A percentile compares a stretch with the other conserved stretches of the same genome.
phyloP scores from a whole-genome alignment of 176 grass and related monocot genomes.

The Panicum miliaceum region DNA sequence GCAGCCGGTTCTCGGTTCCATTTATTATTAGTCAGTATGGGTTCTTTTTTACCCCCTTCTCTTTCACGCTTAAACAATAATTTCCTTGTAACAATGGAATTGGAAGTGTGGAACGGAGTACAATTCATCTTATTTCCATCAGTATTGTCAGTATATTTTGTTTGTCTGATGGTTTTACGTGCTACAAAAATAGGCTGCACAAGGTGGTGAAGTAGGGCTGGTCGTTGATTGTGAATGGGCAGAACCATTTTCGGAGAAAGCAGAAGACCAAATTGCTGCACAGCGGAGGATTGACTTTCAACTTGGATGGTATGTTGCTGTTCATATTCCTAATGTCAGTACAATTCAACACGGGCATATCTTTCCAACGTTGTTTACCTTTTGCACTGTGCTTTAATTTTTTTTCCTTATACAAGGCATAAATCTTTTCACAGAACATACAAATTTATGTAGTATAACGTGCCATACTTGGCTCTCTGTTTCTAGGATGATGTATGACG shows the following conservation, averaged over 20 bases:
- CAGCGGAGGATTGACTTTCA: slow-evolving; percentile 88
- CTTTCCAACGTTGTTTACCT: background rate
- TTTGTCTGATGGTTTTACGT: slow-evolving; percentile 48
- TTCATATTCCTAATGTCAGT: background rate
- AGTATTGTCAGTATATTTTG: slow-evolving; percentile 4
- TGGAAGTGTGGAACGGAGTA: background rate
- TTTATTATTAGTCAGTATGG: background rate
- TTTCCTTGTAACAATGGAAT: background rate
- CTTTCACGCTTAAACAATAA: background rate
- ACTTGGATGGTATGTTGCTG: slow-evolving; percentile 78
- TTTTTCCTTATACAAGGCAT: background rate
- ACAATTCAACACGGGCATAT: background rate
- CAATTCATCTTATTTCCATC: background rate
- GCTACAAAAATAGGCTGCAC: slow-evolving; percentile 57
- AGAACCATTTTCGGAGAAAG: slow-evolving; percentile 78
- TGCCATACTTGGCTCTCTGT: background rate
- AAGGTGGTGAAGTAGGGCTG: slow-evolving; percentile 92
- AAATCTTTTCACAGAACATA: background rate
- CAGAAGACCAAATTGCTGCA: slow-evolving; percentile 77
- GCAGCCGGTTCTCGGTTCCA: background rate
- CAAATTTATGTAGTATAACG: background rate
- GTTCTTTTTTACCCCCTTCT: background rate
- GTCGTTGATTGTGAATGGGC: slow-evolving; percentile 99
- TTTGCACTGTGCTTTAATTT: background rate
- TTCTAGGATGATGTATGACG: slow-evolving; percentile 6